phyloP scores from a whole-genome alignment of 2,329 filamentous ascomycete genomes.

The Colletotrichum brevisporum region DNA sequence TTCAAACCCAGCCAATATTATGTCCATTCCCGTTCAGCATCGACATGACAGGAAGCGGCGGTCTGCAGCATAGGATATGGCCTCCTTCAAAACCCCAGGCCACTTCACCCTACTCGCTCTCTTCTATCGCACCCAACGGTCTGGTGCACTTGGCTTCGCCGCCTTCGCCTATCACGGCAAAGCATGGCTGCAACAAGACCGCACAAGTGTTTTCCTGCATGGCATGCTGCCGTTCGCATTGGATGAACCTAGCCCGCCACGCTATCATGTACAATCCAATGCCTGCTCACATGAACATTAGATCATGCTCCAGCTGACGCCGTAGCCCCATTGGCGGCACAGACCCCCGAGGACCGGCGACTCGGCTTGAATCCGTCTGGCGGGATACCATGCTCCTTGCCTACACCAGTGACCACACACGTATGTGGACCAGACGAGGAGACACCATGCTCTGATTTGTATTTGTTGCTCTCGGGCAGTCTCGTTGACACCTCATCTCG shows the following conservation, averaged over 20 bases:
- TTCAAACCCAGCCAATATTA: too few species aligned
- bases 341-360: slow-evolving; percentile 6
- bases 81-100: too few species aligned
- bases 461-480: too few species aligned
- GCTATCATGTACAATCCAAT: slow-evolving; percentile 5
- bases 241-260: slow-evolving; percentile 31
- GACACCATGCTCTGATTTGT: neutral
- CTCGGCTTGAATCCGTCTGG: slow-evolving; percentile 30
- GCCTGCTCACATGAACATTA: slow-evolving; percentile 4
- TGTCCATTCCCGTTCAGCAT: too few species aligned
- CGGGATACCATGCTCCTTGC: slow-evolving; percentile 20
- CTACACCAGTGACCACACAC: neutral
- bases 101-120: too few species aligned
- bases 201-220: slow-evolving; percentile 4
- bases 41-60: too few species aligned
- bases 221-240: slow-evolving; percentile 25
- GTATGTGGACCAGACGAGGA: neutral
- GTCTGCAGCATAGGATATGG: too few species aligned
- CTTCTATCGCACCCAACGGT: too few species aligned
- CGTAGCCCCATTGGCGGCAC: neutral
- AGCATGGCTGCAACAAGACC: neutral
- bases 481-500: neutral
- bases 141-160: neutral
- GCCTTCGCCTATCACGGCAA: slow-evolving; percentile 3
- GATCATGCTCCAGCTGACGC: neutral